Evolutionary conservation across 306 rosid species (phyloP).

Genomic region (Argentina anserina): DNA sequence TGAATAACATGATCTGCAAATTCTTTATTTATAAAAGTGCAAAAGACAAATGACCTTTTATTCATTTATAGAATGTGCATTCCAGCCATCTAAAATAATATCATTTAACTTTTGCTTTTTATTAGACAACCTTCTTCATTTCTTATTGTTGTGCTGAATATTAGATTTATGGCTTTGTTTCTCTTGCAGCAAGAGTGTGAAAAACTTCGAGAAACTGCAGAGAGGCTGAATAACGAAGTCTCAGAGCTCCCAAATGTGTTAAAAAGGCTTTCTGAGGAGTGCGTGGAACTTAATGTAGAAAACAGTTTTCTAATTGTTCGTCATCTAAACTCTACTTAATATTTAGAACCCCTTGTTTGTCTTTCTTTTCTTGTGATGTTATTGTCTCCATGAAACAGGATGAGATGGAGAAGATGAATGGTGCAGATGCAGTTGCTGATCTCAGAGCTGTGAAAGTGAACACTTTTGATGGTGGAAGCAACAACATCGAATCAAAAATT

Average conservation of each 20-base stretch:
- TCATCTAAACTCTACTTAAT: constrained; percentile 20
- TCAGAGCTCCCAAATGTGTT: constrained; percentile 19
- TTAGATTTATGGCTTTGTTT: neutral
- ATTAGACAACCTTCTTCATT: neutral
- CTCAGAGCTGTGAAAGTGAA: constrained; percentile 28
- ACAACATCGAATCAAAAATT: constrained; percentile 2
- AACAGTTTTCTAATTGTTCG: constrained; percentile 35
- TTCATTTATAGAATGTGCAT: neutral
- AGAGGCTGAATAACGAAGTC: constrained; percentile 9
- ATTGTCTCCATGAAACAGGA: constrained; percentile 37
- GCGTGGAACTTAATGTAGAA: constrained; percentile 21
- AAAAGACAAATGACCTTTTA: neutral
- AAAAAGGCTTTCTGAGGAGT: constrained; percentile 27
- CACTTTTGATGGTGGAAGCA: constrained; percentile 3
- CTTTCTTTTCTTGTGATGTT: neutral
- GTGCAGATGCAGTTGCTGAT: constrained; percentile 25
- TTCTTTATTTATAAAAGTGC: neutral
- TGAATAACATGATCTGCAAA: neutral
- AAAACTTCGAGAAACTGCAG: constrained; percentile 4
- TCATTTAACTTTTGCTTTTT: neutral
- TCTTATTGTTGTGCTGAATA: neutral
- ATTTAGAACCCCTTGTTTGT: neutral
- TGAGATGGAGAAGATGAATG: constrained; percentile 25
- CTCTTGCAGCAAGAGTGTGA: constrained; percentile 36
- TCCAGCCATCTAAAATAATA: neutral